Evolutionary conservation across 2,329 filamentous ascomycete genomes (phyloP).

Genomic region (Ceratocystis alfenasii): DNA sequence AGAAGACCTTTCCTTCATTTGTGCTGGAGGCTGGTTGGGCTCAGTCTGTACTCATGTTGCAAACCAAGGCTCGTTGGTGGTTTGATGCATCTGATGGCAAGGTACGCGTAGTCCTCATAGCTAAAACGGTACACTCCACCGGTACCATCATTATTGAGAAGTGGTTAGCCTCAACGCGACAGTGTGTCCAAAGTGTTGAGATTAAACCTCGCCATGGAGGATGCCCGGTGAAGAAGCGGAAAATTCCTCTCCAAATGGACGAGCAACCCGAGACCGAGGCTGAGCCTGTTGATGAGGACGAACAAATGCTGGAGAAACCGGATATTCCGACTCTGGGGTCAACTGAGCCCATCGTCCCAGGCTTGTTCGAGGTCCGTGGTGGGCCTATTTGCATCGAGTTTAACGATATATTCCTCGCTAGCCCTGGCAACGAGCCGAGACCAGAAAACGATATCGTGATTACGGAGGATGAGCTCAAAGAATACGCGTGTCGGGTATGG

Average conservation of each 20-base stretch:
- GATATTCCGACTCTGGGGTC: background rate
- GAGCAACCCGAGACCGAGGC: conserved; percentile 5
- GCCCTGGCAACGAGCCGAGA: background rate
- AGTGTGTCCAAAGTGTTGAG: conserved; percentile 9
- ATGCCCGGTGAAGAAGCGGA: conserved; percentile 15
- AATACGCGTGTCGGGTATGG: conserved; percentile 18
- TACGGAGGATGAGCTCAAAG: conserved; percentile 17
- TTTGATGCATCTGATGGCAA: conserved; percentile 16
- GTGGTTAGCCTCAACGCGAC: background rate
- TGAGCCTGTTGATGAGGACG: conserved; percentile 7
- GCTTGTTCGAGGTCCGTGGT: conserved; percentile 23
- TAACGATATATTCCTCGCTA: conserved; percentile 17
- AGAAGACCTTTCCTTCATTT: conserved; percentile 15
- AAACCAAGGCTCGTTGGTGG: conserved; percentile 20
- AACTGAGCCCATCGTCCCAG: conserved; percentile 20
- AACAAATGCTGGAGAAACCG: conserved; percentile 17
- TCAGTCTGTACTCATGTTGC: conserved; percentile 18
- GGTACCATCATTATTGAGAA: conserved; percentile 18
- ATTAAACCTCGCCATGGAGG: conserved; percentile 13
- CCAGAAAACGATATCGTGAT: conserved; percentile 16
- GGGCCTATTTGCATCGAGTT: conserved; percentile 12
- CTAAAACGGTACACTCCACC: conserved; percentile 16
- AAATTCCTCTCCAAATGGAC: conserved; percentile 5
- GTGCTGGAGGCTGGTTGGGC: conserved; percentile 15
- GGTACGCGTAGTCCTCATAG: conserved; percentile 10